A percentile compares a stretch with the other conserved stretches of the same genome.
Conservation (phyloP, 192 early-diverging fungal species). For the Spinellus fusiger region DNA sequence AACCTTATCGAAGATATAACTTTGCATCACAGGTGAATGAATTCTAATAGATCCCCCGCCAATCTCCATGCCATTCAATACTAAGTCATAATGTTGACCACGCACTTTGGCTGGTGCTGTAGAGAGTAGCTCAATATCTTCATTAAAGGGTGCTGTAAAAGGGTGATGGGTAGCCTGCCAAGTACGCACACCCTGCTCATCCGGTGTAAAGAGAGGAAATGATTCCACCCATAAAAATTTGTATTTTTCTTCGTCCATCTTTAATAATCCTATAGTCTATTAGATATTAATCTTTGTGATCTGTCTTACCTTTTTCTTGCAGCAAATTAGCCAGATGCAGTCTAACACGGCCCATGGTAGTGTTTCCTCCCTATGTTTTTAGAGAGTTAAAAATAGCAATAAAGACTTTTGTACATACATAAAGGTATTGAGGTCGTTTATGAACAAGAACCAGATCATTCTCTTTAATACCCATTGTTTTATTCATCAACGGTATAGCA, state of each 20-base stretch:
- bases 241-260: constrained; percentile 39
- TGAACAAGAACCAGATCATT: constrained; percentile 57
- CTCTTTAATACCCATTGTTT: constrained; percentile 32
- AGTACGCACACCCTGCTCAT: constrained; percentile 40
- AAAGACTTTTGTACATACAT: constrained; percentile 26
- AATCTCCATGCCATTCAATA: constrained; percentile 87
- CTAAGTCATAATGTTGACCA: constrained; percentile 87
- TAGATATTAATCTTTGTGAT: background rate
- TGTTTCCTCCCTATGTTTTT: constrained; percentile 38
- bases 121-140: constrained; percentile 61
- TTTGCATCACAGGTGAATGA: constrained; percentile 72
- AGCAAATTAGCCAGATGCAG: constrained; percentile 45
- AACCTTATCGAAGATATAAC: constrained; percentile 65
- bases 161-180: constrained; percentile 82
- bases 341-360: constrained; percentile 56
- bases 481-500: constrained; percentile 11
- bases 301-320: constrained; percentile 38
- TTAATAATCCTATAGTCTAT: constrained; percentile 33
- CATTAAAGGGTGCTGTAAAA: constrained; percentile 74
- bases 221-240: constrained; percentile 85
- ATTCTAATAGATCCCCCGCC: constrained; percentile 89
- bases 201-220: constrained; percentile 83
- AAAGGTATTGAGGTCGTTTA: constrained; percentile 38
- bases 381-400: background rate
- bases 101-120: constrained; percentile 54